Evolutionary conservation across 73 alveolate species (phyloP).

Genomic region (Effrenium voratum): DNA sequence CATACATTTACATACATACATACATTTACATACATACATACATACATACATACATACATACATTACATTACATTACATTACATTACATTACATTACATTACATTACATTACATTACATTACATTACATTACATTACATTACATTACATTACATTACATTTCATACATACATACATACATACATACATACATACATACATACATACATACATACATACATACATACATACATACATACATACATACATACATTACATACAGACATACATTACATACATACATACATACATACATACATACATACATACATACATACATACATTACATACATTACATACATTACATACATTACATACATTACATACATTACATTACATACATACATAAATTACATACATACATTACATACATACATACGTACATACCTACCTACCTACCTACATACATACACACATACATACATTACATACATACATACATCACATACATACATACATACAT

Average conservation of each 20-base stretch:
- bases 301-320: no score
- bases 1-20: neutral
- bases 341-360: neutral
- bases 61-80: neutral
- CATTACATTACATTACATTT: neutral
- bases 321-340: neutral
- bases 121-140: neutral
- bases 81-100: neutral
- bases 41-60: neutral
- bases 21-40: neutral
- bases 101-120: neutral
- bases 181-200: neutral
- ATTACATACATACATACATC: neutral
- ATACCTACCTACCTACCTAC: no score
- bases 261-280: no score
- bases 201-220: neutral
- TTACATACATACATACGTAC: no score
- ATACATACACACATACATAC: no score
- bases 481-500: neutral
- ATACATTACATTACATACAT: neutral
- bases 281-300: no score
- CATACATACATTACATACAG: no score
- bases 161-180: neutral
- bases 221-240: no score
- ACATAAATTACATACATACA: no score